Percentiles rank a stretch among this genome's conserved stretches.
Evolutionary conservation across 306 rosid genomes (phyloP).

Genomic region (Ceratonia siliqua): DNA sequence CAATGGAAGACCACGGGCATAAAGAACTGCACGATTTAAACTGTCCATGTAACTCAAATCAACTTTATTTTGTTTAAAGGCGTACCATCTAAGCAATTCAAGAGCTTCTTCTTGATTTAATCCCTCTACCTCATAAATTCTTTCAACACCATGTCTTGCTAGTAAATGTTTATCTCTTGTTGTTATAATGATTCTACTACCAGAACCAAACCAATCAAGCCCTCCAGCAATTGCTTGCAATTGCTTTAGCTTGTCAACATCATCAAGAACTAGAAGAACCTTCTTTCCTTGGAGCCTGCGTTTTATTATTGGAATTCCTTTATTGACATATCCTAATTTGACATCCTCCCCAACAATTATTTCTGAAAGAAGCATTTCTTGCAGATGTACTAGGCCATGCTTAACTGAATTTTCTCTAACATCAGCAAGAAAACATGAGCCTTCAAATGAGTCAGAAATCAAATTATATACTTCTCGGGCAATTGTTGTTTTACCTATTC

Average conservation of each 20-base stretch:
- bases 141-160: not conserved
- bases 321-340: not conserved
- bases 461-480: not conserved
- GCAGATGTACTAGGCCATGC: not conserved
- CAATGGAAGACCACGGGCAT: not conserved
- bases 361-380: not conserved
- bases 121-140: not conserved
- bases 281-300: too few relatives aligned
- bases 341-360: not conserved
- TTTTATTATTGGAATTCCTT: constrained; percentile 1
- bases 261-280: too few relatives aligned
- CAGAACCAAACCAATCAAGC: not conserved
- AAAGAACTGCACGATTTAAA: not conserved
- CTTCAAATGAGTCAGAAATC: not conserved
- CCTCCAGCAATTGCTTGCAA: not conserved
- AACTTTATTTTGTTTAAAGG: constrained; percentile 26
- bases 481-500: constrained; percentile 11
- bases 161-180: not conserved
- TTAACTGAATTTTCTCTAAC: not conserved
- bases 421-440: not conserved
- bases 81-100: not conserved
- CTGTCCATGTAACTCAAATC: not conserved
- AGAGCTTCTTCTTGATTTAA: constrained; percentile 17
- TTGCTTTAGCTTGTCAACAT: too few relatives aligned
- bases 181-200: not conserved